Base-by-base conservation (phyloP, 129 eudicot genomes). In the Dittrichia graveolens region DNA sequence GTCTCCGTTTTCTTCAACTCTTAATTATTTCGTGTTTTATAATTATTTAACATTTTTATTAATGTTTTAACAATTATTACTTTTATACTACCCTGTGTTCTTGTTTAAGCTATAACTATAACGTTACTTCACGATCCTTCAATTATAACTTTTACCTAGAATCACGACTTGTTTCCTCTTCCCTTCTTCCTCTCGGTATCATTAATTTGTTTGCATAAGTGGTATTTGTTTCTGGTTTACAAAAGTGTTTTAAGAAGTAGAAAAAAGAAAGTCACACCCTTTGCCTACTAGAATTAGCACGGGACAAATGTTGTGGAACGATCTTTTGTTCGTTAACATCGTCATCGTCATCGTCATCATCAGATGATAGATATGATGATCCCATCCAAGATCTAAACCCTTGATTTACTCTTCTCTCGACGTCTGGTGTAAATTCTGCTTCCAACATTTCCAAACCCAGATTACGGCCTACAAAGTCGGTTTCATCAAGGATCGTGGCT, bases 311-410 rank as follows among this genome's bases (percentile, higher is more conserved):
- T 5, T 78, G 69, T 54, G 57, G 11, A 54, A 0, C 31, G 31
- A 24, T 24, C 31, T 24, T 86, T 76, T 85, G 91, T 7, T 31
- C 75, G 66, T 89, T 85, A 41, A 65, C 83, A 39, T 91, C 87
- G 78, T 93, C 90, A 37, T 93, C 96, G 0, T 74, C 68, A 12
- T 94, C 97, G 3, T 94, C 99, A 15, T 94, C 98, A 62, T 90
- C 97, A 2, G 99, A 95, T 13, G 97, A 95, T 5, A 90, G 62
- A 65, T 86, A 85, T 35, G 99, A 88, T 10, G 96, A 74, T 4
- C 99, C 99, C 96, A 90, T 91, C 99, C 99, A 95, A 46, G 99
- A 69, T 75, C 85, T 95, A 38, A 95, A 88, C 50, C 97, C 97
- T 74, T 95, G 97, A 18, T 72, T 85, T 8, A 90, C 91, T 8